Conservation (phyloP, 805 yeast species). For the Kazachstania africana region DNA sequence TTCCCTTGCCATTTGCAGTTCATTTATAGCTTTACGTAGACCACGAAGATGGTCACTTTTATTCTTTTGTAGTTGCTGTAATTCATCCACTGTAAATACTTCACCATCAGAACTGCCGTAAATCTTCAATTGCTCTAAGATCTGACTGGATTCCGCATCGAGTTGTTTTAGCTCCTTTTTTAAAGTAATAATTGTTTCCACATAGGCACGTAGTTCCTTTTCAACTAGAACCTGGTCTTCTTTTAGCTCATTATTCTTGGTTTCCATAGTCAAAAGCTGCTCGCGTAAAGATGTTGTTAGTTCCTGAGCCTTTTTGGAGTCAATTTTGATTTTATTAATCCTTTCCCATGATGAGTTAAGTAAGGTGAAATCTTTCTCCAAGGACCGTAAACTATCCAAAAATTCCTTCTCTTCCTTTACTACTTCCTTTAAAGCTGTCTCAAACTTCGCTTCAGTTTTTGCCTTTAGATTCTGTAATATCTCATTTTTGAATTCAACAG, state of each 20-base stretch:
- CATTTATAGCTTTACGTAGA: conserved; percentile 14
- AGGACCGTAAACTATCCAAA: conserved; percentile 12
- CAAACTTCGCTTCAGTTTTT: conserved; percentile 23
- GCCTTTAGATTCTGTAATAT: conserved; percentile 23
- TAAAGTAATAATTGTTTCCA: conserved; percentile 18
- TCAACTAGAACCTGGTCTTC: conserved; percentile 3
- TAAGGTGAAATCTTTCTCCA: conserved; percentile 16
- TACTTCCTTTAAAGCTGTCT: conserved; percentile 25
- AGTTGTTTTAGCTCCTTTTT: conserved; percentile 17
- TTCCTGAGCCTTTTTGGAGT: conserved; percentile 1
- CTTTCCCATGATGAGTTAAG: conserved; percentile 2
- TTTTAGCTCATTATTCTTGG: neutral
- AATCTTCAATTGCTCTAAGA: conserved; percentile 19
- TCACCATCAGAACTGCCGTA: conserved; percentile 11
- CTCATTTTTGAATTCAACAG: conserved; percentile 15
- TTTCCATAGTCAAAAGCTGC: neutral
- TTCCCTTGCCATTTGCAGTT: conserved; percentile 18
- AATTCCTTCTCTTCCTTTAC: conserved; percentile 26
- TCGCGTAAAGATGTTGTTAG: neutral
- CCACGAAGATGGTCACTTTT: conserved; percentile 13
- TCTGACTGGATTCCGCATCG: conserved; percentile 13
- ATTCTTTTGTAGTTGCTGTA: conserved; percentile 12
- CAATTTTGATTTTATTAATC: conserved; percentile 2
- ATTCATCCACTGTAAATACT: conserved; percentile 19
- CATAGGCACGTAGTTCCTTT: conserved; percentile 18